Base-by-base conservation (phyloP, 2,329 filamentous ascomycete species). In the Sclerotinia sclerotiorum region DNA sequence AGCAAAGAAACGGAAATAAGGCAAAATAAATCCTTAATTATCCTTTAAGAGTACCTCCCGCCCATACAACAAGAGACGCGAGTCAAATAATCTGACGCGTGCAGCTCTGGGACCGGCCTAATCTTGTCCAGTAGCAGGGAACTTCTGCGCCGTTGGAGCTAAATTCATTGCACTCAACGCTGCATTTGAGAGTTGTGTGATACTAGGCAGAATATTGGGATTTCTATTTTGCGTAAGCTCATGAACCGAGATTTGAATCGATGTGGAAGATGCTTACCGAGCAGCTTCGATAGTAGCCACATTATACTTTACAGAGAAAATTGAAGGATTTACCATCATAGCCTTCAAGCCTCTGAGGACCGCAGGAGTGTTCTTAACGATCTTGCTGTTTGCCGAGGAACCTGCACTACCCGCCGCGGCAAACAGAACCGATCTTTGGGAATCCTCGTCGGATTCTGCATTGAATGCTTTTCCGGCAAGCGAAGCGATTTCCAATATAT, bases 171-270 rank as follows among this genome's bases (percentile, higher is more conserved):
- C 71, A 8, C 63, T 52, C 52, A 75, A 67, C 10, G 74, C 74
- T 11, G 72, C 67, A 21, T 75, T 74, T 5, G 73, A 74, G 11
- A 75, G 69, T 51, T 73, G 67, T 3, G 74, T 75, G 67, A 75
- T 75, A 48, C 72, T 74, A 10, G 74, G 74, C 48, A 75, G 70
- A 48, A 75, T 75, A 29, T 75, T 69, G 11, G 74, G 70, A 49
- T 75, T 75, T 71, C 74, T 74, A 35, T 49, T 27, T 8, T 8
- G 51, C 5, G 49, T 56, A 19, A 69, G 70, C 21, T 19, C 5
- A 39, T 21, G n/a, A 19, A 21, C 10, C n/a, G 5, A 5, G 35
- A 2, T 39, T 29, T n/a, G 13, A 19, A 5, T 21, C 7, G 6
- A 24, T 5, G 11, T 19, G n/a, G 15, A 21, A 39, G 21, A 17